Base-by-base conservation (phyloP, 257 asterid species). In the Nicotiana obtusifolia region DNA sequence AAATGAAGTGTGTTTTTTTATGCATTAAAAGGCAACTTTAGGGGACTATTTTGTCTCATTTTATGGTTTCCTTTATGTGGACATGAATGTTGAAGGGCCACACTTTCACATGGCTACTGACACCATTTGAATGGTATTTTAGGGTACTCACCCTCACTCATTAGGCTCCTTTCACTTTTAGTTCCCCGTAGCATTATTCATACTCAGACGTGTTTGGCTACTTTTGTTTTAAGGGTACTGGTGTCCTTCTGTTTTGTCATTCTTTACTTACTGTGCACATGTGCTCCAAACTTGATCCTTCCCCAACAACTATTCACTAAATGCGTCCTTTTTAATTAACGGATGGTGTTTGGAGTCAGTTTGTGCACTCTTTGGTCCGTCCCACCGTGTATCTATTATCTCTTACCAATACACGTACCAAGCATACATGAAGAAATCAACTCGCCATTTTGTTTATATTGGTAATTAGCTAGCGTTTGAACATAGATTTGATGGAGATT, bases 41-140 rank as follows among this genome's bases (percentile, higher is more conserved):
- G 87, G 61, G 88, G 86, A 78, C 81, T 60, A 64, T 83, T 86
- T 88, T 86, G 87, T 86, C 88, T 84, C 87, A 77, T 84, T 82
- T 84, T 84, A 82, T 86, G 86, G 87, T 82, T 77, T 84, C 86
- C 83, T 87, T 88, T 82, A 86, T 85, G 87, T 88, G 88, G 89
- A 81, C 84, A 81, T 84, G 86, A 77, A 60, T 80, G 83, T 76
- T 11, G 73, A 66, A 68, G 88, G 86, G 80, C 85, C 89, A 83
- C 81, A 83, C 14, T 59, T 57, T 86, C 88, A 86, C 89, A 84
- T 86, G 89, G 85, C 76, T 41, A 52, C 87, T 84, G 84, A 86
- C 87, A 84, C 79, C 44, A 66, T 84, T 86, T 83, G 83, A 84
- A 81, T 84, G 81, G 84, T 78, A 78, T 84, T 49, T 41, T 8